These are phyloP conservation scores for Clonostachys byssicola DNA, from an alignment of 2,329 filamentous ascomycete species.

Conservation along the genomic window DNA sequence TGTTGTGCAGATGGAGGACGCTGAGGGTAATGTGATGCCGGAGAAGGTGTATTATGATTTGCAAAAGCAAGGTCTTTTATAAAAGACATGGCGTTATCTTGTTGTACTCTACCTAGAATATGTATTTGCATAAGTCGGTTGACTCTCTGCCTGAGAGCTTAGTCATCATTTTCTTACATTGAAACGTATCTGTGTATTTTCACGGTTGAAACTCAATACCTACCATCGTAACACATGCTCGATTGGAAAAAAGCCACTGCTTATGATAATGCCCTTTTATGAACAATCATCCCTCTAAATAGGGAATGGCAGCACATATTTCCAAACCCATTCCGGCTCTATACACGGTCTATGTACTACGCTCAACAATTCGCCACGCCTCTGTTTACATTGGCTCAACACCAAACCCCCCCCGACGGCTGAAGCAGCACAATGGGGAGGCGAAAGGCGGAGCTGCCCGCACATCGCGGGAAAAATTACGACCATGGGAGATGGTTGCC, in stretches of 20 bases:
- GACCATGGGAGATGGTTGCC: constrained; percentile 89
- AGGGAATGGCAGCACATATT: not conserved
- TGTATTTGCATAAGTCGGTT: not conserved
- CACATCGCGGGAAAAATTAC: constrained; percentile 62
- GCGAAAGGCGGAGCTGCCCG: constrained; percentile 75
- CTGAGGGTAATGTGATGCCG: constrained; percentile 96
- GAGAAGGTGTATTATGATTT: constrained; percentile 97
- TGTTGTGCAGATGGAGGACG: constrained; percentile 98
- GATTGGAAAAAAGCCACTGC: too few species aligned
- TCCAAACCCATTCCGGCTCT: constrained; percentile 72
- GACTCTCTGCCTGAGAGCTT: not conserved
- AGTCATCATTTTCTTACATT: constrained; percentile 5
- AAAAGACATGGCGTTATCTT: constrained; percentile 11
- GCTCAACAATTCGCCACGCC: constrained; percentile 70
- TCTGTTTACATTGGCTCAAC: constrained; percentile 89
- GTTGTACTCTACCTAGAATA: not conserved
- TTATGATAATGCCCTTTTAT: too few species aligned
- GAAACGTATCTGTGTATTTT: not conserved
- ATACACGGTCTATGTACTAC: constrained; percentile 89
- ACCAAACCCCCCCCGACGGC: constrained; percentile 76
- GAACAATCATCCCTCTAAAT: not conserved
- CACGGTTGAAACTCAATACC: too few species aligned
- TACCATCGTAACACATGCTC: too few species aligned
- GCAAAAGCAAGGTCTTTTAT: constrained; percentile 85
- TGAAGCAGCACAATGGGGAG: constrained; percentile 89